Percentiles rank a stretch among this genome's conserved stretches.
phyloP scores from a whole-genome alignment of 805 yeast species.

The Monosporozyma yasuniensis region DNA sequence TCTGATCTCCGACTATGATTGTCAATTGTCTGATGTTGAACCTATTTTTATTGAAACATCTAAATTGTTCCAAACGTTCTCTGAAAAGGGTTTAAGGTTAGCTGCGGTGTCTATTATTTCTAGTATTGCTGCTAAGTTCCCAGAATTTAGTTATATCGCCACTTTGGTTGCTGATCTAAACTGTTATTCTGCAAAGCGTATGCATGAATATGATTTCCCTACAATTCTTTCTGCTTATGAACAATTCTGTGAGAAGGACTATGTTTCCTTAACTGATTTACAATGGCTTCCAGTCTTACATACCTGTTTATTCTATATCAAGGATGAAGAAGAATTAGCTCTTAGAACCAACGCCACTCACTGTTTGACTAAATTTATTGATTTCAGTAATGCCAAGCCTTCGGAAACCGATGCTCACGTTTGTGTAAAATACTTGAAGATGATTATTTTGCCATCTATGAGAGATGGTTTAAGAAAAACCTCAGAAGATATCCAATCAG shows the following conservation, averaged over 20 bases:
- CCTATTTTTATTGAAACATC: slow-evolving; percentile 44
- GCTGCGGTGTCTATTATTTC: slow-evolving; percentile 51
- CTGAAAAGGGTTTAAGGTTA: slow-evolving; percentile 53
- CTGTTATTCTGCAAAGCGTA: slow-evolving; percentile 50
- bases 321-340: slow-evolving; percentile 71
- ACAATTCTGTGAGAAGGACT: slow-evolving; percentile 49
- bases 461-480: slow-evolving; percentile 54
- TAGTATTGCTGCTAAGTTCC: slow-evolving; percentile 47
- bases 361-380: slow-evolving; percentile 55
- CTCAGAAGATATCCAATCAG: slow-evolving; percentile 58
- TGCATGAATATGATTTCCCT: slow-evolving; percentile 74
- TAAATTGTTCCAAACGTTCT: slow-evolving; percentile 47
- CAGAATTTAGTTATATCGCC: slow-evolving; percentile 38
- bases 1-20: slow-evolving; percentile 44
- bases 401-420: slow-evolving; percentile 22
- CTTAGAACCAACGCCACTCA: slow-evolving; percentile 69
- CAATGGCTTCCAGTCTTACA: slow-evolving; percentile 80
- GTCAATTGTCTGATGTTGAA: slow-evolving; percentile 42
- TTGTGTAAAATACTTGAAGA: slow-evolving; percentile 36
- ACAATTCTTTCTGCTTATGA: slow-evolving; percentile 61
- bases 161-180: slow-evolving; percentile 56
- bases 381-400: slow-evolving; percentile 35
- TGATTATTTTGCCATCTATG: slow-evolving; percentile 53
- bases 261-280: slow-evolving; percentile 33
- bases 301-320: slow-evolving; percentile 58